Conservation (phyloP, 768 basidiomycete species). For the Trametes elegans region DNA sequence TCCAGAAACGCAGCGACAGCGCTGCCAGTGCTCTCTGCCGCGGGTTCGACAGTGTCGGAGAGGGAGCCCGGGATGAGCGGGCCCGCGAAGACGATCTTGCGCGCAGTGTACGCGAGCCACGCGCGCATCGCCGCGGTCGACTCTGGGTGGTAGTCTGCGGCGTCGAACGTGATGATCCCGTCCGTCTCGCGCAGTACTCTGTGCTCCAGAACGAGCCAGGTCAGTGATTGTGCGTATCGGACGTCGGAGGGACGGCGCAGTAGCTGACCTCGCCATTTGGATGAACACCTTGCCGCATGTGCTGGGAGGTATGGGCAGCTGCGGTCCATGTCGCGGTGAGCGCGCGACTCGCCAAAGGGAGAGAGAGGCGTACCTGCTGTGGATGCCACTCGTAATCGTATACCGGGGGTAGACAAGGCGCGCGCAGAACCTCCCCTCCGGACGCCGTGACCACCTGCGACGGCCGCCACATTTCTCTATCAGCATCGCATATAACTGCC, state of each 20-base stretch:
- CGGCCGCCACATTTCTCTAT: too few relatives aligned
- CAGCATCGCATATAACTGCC: too few relatives aligned
- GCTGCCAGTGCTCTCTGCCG: background rate
- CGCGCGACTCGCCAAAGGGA: too few relatives aligned
- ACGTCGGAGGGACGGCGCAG: too few relatives aligned
- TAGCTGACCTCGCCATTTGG: background rate
- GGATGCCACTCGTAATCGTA: conserved; percentile 21
- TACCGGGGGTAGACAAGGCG: conserved; percentile 21
- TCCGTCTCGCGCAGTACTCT: background rate
- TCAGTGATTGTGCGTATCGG: too few relatives aligned
- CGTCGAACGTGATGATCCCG: conserved; percentile 2
- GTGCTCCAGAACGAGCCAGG: too few relatives aligned
- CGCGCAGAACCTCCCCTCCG: background rate
- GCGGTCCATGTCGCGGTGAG: background rate
- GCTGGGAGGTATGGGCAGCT: background rate
- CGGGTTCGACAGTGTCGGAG: background rate
- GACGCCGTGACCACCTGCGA: background rate
- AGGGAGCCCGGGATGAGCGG: conserved; percentile 15
- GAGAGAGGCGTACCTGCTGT: conserved; percentile 11
- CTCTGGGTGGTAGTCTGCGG: conserved; percentile 12
- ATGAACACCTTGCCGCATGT: background rate
- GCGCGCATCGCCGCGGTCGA: background rate
- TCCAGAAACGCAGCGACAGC: conserved; percentile 19
- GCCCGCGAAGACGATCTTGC: conserved; percentile 8
- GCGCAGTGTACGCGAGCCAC: conserved; percentile 5